Evolutionary conservation across 345 rosid species (phyloP).

Genomic region (Gossypium herbaceum): DNA sequence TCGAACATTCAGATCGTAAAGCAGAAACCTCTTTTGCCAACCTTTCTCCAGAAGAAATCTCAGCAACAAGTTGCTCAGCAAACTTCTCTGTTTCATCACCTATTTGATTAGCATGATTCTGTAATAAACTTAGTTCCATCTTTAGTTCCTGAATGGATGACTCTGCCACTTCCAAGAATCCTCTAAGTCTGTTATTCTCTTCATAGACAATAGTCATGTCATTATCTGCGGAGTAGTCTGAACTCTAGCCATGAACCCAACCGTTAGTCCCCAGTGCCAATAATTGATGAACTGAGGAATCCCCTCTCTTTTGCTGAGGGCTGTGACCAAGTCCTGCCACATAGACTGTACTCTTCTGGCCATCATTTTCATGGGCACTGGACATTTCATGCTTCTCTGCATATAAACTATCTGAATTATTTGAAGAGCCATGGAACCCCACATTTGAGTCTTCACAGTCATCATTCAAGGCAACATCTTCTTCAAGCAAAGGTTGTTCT

Average conservation of each 20-base stretch:
- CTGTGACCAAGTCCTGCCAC: conserved; percentile 58
- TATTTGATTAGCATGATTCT: conserved; percentile 65
- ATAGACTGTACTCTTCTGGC: conserved; percentile 63
- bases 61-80: conserved; percentile 66
- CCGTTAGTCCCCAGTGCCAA: conserved; percentile 41
- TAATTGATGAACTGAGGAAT: conserved; percentile 45
- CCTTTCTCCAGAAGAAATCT: conserved; percentile 77
- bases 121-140: conserved; percentile 63
- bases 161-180: conserved; percentile 73
- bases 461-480: conserved; percentile 42
- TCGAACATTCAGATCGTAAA: conserved; percentile 76
- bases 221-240: conserved; percentile 58
- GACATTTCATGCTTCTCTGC: conserved; percentile 83
- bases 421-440: conserved; percentile 87
- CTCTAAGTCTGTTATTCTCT: conserved; percentile 76
- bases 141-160: conserved; percentile 72
- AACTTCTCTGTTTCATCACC: conserved; percentile 63
- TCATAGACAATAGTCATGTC: conserved; percentile 59
- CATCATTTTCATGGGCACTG: conserved; percentile 69
- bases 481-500: conserved; percentile 46
- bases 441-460: conserved; percentile 53
- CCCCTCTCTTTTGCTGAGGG: conserved; percentile 50
- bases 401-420: conserved; percentile 69
- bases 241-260: conserved; percentile 71
- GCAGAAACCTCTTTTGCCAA: conserved; percentile 68